These are phyloP conservation scores for Nannochloris sp. DNA, from an alignment of 139 green algal species.

Conservation along the genomic window DNA sequence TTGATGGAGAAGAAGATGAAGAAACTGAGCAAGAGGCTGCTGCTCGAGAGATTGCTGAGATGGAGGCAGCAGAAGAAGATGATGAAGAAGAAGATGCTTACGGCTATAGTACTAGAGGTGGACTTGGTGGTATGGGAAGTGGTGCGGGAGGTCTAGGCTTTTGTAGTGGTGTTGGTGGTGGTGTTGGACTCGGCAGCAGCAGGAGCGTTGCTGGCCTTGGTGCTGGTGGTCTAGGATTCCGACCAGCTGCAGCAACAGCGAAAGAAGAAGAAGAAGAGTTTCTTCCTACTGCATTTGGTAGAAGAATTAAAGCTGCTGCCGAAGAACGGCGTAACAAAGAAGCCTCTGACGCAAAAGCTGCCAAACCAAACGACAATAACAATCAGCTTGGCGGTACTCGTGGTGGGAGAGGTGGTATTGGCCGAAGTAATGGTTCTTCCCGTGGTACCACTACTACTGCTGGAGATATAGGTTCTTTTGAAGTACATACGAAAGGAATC, in stretches of 20 bases:
- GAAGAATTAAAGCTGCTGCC: constrained; percentile 38
- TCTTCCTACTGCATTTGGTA: constrained; percentile 74
- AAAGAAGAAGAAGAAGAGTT: constrained; percentile 44
- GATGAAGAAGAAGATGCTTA: neutral
- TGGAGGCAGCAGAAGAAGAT: neutral
- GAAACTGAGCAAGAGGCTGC: neutral
- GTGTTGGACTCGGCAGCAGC: neutral
- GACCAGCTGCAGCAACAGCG: constrained; percentile 1
- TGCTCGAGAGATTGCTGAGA: neutral
- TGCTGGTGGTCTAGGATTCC: neutral
- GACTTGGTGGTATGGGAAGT: neutral
- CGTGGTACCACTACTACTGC: neutral
- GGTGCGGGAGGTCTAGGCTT: neutral
- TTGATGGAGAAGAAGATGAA: constrained; percentile 8
- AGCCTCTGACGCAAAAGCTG: neutral
- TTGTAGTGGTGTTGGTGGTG: neutral
- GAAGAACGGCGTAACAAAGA: constrained; percentile 7
- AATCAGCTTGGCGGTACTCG: too few relatives aligned
- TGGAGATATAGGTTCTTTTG: constrained; percentile 68
- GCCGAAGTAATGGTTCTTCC: constrained; percentile 20
- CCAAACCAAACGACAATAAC: too few relatives aligned
- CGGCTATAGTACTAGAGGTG: neutral
- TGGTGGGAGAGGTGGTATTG: constrained; percentile 12
- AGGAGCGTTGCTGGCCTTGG: constrained; percentile 3
- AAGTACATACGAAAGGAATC: constrained; percentile 91